These are phyloP conservation scores for Suillus tomentosus DNA, from an alignment of 768 basidiomycete genomes.

Conservation along the genomic window DNA sequence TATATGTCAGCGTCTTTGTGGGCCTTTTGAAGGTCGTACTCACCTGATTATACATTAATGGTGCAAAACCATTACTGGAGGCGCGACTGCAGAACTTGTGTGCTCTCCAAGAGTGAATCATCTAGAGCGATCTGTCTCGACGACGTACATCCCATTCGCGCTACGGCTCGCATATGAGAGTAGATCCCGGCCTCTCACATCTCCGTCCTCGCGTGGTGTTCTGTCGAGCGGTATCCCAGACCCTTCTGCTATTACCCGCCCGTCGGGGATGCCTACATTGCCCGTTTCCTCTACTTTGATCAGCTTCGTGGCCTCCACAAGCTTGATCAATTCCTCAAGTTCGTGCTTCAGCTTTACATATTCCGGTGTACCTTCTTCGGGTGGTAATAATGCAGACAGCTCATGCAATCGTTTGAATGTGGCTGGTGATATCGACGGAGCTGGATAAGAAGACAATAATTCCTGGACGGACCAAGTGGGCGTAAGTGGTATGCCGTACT, in stretches of 20 bases:
- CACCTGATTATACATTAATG: neutral
- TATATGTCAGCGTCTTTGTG: neutral
- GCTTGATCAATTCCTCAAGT: constrained; percentile 68
- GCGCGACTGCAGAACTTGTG: neutral
- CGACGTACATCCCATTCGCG: constrained; percentile 57
- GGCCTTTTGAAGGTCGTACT: neutral
- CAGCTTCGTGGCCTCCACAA: constrained; percentile 82
- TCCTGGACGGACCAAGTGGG: constrained; percentile 84
- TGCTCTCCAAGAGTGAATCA: constrained; percentile 11
- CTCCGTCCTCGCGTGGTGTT: constrained; percentile 22
- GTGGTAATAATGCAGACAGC: constrained; percentile 73
- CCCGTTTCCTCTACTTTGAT: constrained; percentile 43
- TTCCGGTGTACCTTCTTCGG: constrained; percentile 55
- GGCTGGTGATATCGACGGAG: constrained; percentile 55
- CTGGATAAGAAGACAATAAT: constrained; percentile 76
- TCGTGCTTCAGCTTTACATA: constrained; percentile 54
- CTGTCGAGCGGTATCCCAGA: constrained; percentile 32
- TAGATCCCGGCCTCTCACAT: constrained; percentile 44
- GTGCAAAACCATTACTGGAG: neutral
- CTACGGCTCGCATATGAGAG: constrained; percentile 53
- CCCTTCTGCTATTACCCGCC: constrained; percentile 44
- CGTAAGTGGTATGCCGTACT: constrained; percentile 60
- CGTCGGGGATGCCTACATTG: constrained; percentile 37
- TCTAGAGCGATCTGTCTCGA: constrained; percentile 46
- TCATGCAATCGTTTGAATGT: constrained; percentile 68